phyloP scores from a whole-genome alignment of 2,329 filamentous ascomycete species.

The Exutisphaerella laricina region DNA sequence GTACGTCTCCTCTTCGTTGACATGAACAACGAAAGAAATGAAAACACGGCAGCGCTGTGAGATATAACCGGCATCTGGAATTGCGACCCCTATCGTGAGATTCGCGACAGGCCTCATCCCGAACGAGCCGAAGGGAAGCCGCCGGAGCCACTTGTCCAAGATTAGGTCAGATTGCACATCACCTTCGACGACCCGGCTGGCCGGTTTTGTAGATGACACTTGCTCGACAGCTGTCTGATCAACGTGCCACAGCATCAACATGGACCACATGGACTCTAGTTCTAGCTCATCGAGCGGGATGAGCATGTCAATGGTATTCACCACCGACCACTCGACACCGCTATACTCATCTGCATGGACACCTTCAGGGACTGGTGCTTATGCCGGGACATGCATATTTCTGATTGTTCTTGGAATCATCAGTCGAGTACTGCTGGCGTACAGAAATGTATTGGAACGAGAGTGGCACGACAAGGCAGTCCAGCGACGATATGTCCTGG shows the following conservation, averaged over 20 bases:
- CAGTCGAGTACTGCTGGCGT: slow-evolving; percentile 65
- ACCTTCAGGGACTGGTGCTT: slow-evolving; percentile 62
- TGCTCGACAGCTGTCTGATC: too few species aligned
- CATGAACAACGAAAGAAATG: too few species aligned
- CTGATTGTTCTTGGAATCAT: slow-evolving; percentile 68
- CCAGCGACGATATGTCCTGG: slow-evolving; percentile 69
- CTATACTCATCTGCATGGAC: slow-evolving; percentile 69
- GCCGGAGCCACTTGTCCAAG: too few species aligned
- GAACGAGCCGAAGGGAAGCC: background rate
- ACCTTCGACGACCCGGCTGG: too few species aligned
- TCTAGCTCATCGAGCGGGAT: slow-evolving; percentile 7
- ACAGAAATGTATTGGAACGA: slow-evolving; percentile 56
- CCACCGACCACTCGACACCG: slow-evolving; percentile 55
- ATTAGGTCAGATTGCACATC: too few species aligned
- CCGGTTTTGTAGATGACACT: too few species aligned
- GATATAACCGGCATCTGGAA: too few species aligned
- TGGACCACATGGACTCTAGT: slow-evolving; percentile 7
- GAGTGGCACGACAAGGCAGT: slow-evolving; percentile 68
- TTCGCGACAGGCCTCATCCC: slow-evolving; percentile 1
- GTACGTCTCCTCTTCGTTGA: too few species aligned
- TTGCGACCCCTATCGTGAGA: too few species aligned
- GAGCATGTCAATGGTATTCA: slow-evolving; percentile 54
- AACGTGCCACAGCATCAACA: too few species aligned
- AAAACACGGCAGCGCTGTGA: too few species aligned
- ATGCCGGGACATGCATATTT: slow-evolving; percentile 90